Conservation (phyloP, 768 basidiomycete species). For the Exidia glandulosa region DNA sequence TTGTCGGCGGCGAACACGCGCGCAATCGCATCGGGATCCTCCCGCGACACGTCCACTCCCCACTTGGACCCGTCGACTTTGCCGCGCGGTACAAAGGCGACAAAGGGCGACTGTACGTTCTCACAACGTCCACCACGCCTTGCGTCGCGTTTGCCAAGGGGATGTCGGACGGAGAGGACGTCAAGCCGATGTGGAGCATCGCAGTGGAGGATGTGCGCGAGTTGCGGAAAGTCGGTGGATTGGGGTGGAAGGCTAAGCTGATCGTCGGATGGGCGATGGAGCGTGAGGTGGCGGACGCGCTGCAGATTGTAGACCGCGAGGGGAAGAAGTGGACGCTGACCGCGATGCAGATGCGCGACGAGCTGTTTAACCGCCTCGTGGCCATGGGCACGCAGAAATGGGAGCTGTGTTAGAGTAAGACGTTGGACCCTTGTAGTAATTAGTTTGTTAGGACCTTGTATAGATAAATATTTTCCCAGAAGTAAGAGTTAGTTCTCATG, state of each 20-base stretch:
- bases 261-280: conserved; percentile 22
- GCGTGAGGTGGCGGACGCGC: conserved; percentile 16
- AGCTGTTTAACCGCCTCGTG: conserved; percentile 24
- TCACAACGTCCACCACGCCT: conserved; percentile 21
- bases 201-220: conserved; percentile 18
- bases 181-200: conserved; percentile 19
- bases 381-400: conserved; percentile 18
- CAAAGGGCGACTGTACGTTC: conserved; percentile 19
- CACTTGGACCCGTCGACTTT: conserved; percentile 22
- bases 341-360: conserved; percentile 22
- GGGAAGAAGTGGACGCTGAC: conserved; percentile 16
- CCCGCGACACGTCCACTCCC: neutral
- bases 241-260: conserved; percentile 29
- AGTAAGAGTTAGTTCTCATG: too few relatives aligned
- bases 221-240: conserved; percentile 24
- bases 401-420: conserved; percentile 14
- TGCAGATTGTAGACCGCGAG: conserved; percentile 15
- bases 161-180: neutral
- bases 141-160: conserved; percentile 15
- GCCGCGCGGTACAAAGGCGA: conserved; percentile 18
- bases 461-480: too few relatives aligned
- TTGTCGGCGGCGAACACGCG: conserved; percentile 17
- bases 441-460: too few relatives aligned
- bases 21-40: conserved; percentile 21
- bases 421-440: too few relatives aligned